A percentile compares a stretch with the other conserved stretches of the same genome.
Conservation (phyloP, 805 yeast species). For the Priceomyces haplophilus region DNA sequence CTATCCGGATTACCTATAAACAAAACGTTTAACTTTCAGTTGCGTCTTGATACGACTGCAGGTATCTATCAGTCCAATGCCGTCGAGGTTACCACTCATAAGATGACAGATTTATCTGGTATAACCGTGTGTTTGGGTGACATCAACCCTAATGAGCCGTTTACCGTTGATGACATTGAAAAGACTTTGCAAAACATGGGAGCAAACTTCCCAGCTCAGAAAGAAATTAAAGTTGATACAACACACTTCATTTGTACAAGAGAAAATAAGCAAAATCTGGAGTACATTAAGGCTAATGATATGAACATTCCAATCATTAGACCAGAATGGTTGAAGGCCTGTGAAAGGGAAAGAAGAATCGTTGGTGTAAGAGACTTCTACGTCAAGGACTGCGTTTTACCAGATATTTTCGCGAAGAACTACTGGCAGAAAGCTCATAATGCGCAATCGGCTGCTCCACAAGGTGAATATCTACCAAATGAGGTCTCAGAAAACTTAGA, state of each 20-base stretch:
- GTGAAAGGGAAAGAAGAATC: constrained; percentile 82
- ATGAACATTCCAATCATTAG: constrained; percentile 89
- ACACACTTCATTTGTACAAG: constrained; percentile 83
- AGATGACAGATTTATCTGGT: constrained; percentile 93
- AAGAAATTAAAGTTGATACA: constrained; percentile 78
- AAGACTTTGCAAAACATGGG: constrained; percentile 67
- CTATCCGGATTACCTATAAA: constrained; percentile 90
- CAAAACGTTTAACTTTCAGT: constrained; percentile 72
- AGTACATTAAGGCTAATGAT: constrained; percentile 74
- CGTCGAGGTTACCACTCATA: constrained; percentile 77
- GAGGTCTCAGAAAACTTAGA: not conserved
- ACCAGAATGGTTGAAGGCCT: constrained; percentile 96
- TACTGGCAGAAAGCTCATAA: constrained; percentile 32
- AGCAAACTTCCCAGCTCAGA: constrained; percentile 70
- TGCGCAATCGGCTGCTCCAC: constrained; percentile 5
- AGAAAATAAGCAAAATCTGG: constrained; percentile 59
- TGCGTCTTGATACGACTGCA: constrained; percentile 82
- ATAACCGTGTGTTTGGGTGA: constrained; percentile 89
- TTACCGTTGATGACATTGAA: constrained; percentile 52
- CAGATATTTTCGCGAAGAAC: constrained; percentile 41
- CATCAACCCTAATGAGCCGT: constrained; percentile 53
- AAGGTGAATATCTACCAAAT: not conserved
- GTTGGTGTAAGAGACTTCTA: constrained; percentile 91
- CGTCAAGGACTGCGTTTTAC: constrained; percentile 51
- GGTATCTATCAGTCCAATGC: constrained; percentile 74